Evolutionary conservation across 139 green algal species (phyloP), one percentile per base, ranked within the genome.

Genomic region (Marvania coccoides): DNA sequence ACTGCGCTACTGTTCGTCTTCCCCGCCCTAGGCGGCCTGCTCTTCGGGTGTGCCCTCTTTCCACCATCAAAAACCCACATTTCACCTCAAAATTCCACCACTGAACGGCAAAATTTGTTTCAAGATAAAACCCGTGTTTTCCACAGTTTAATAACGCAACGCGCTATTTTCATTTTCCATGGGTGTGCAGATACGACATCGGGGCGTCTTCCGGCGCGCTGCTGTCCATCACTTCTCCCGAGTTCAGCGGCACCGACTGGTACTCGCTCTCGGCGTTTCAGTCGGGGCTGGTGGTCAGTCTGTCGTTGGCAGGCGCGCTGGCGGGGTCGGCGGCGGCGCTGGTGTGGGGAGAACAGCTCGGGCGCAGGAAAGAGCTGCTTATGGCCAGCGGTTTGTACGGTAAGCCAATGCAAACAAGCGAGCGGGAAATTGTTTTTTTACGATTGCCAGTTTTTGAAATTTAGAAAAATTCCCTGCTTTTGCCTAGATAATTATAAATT

Each of bases 161-260:
- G n/a, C n/a, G n/a, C n/a, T n/a, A n/a, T n/a, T n/a, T n/a, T n/a
- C n/a, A n/a, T n/a, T n/a, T n/a, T n/a, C n/a, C n/a, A n/a, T n/a
- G n/a, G n/a, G n/a, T n/a, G n/a, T 33, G 63, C 51, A 70, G 63
- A 19, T 94, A 88, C 65, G 89, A 95, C 72, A 95, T 96, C 29
- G 91, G 91, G 4, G 84, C 86, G 15, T 94, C 87, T 0, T 87
- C 68, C 6, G 89, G 88, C 13, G 91, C 89, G 2, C 61, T 97
- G 6, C 51, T 83, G 0, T 91, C 84, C 13, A 73, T 95, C 31
- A 89, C 71, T 0, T 81, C 42, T 47, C 31, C 73, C 14, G 42
- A 38, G 3, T 72, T 67, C 4, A 83, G 72, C 35, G 87, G 87
- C 39, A 91, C 81, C 30, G 77, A 87, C 67, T 91, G 86, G 84